Percentiles rank a stretch among this genome's conserved stretches.
Conservation (phyloP, 2,329 filamentous ascomycete genomes). For the Aspergillus sp. region DNA sequence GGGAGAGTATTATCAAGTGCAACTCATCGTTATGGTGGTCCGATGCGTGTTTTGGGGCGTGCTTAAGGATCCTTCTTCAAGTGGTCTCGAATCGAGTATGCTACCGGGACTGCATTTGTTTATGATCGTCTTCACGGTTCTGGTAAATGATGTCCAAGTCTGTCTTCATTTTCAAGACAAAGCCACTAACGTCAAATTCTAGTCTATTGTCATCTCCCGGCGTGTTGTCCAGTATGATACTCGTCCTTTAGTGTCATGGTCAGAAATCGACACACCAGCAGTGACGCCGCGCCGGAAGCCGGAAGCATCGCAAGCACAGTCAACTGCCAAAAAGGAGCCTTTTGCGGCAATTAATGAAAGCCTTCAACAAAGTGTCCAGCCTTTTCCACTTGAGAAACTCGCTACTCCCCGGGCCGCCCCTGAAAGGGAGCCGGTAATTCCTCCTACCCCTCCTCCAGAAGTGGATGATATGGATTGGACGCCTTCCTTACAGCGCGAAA, state of each 20-base stretch:
- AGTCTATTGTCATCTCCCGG: conserved; percentile 36
- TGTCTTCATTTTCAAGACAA: no score
- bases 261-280: conserved; percentile 28
- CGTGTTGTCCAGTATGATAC: conserved; percentile 35
- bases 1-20: conserved; percentile 43
- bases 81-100: conserved; percentile 23
- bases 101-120: conserved; percentile 34
- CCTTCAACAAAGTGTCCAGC: conserved; percentile 12
- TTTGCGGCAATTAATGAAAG: conserved; percentile 11
- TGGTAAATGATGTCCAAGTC: conserved; percentile 22
- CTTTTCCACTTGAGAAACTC: conserved; percentile 40
- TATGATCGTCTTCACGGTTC: conserved; percentile 34
- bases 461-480: conserved; percentile 48
- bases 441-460: conserved; percentile 33
- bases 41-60: conserved; percentile 42
- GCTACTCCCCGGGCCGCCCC: conserved; percentile 21
- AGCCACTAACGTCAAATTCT: not conserved
- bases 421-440: conserved; percentile 19
- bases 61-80: conserved; percentile 34
- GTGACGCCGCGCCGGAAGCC: conserved; percentile 17
- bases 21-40: conserved; percentile 40
- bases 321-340: conserved; percentile 10
- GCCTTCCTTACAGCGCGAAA: conserved; percentile 36
- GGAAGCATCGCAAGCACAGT: conserved; percentile 10
- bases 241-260: conserved; percentile 38